These are phyloP conservation scores for Epichloe brachyelytri DNA, from an alignment of 2,329 filamentous ascomycete genomes.

Conservation along the genomic window DNA sequence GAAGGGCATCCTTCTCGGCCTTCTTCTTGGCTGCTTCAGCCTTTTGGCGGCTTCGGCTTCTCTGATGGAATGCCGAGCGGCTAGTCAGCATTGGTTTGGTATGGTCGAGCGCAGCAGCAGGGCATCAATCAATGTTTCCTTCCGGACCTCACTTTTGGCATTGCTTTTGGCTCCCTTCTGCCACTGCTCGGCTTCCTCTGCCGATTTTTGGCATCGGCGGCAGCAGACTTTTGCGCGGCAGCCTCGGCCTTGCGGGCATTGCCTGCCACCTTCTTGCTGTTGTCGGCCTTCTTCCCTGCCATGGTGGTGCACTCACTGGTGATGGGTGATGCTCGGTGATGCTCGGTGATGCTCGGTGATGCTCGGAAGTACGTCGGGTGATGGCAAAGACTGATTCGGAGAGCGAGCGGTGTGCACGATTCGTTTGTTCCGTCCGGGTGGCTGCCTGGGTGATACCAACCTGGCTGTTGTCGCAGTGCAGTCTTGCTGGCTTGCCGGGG, in stretches of 20 bases:
- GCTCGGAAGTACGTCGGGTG: slow-evolving; percentile 3
- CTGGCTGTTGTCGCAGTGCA: slow-evolving; percentile 1
- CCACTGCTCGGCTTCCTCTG: slow-evolving; percentile 67
- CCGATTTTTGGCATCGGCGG: slow-evolving; percentile 52
- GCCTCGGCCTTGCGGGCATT: slow-evolving; percentile 88
- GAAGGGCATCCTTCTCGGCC: slow-evolving; percentile 74
- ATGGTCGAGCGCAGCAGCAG: neutral
- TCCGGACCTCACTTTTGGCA: slow-evolving; percentile 61
- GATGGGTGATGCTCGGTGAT: slow-evolving; percentile 3
- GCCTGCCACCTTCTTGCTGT: slow-evolving; percentile 78
- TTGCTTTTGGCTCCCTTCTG: slow-evolving; percentile 71
- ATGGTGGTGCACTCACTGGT: slow-evolving; percentile 28
- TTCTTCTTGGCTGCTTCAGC: slow-evolving; percentile 83
- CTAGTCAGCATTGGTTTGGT: slow-evolving; percentile 1
- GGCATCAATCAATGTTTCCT: neutral
- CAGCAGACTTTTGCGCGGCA: slow-evolving; percentile 67
- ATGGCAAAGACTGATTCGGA: neutral
- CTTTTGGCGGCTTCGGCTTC: slow-evolving; percentile 47
- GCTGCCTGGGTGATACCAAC: slow-evolving; percentile 1
- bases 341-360: slow-evolving; percentile 4
- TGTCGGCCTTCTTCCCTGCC: slow-evolving; percentile 66
- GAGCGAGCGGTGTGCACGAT: neutral
- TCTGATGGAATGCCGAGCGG: slow-evolving; percentile 11
- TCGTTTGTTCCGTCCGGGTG: neutral
- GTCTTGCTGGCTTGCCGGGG: neutral